Base-by-base conservation (phyloP, 2,329 filamentous ascomycete species). In the Endothia cerciana region DNA sequence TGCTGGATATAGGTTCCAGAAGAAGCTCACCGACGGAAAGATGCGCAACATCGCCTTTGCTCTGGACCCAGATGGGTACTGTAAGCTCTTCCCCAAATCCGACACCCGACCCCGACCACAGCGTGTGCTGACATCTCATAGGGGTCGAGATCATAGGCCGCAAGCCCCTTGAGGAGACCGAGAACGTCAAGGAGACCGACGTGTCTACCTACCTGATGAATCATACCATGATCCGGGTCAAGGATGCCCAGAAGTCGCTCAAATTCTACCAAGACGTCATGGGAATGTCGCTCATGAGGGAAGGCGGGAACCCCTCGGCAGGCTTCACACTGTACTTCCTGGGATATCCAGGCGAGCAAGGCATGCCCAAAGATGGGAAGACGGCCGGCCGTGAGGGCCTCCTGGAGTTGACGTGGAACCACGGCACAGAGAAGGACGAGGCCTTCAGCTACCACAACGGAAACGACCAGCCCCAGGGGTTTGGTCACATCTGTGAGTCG, bases 201-300 rank as follows among this genome's bases (percentile, higher is more conserved):
- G 78, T 88, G 0, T 76, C 78, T 22, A 91, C 87, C 40, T 98
- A 98, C 77, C 88, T 91, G 72, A 89, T 90, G 85, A 94, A 95
- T 80, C 92, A 95, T 80, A 93, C 91, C 65, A 98, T 98, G 95
- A 87, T 99, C 72, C 91, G 95, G 38, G 90, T 98, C 80, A 98
- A 97, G 81, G 88, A 92, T 71, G 82, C 84, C 30, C 85, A 92
- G 74, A 88, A 87, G 77, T 91, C 89, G 17, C 82, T 94, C 73
- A 87, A 89, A 73, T 94, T 92, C 77, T 94, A 94, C 80, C 86
- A 94, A 77, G 92, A 97, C 7, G 85, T 92, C 36, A 84, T 98
- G 78, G 95, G 95, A 67, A 97, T 98, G 95, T 86, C 85, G 30
- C 84, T 96, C 43, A 81, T 94, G 73, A 88, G 91, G 67, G 94